Evolutionary conservation across 2,329 filamentous ascomycete genomes (phyloP).

Genomic region (Parastagonospora avenae): DNA sequence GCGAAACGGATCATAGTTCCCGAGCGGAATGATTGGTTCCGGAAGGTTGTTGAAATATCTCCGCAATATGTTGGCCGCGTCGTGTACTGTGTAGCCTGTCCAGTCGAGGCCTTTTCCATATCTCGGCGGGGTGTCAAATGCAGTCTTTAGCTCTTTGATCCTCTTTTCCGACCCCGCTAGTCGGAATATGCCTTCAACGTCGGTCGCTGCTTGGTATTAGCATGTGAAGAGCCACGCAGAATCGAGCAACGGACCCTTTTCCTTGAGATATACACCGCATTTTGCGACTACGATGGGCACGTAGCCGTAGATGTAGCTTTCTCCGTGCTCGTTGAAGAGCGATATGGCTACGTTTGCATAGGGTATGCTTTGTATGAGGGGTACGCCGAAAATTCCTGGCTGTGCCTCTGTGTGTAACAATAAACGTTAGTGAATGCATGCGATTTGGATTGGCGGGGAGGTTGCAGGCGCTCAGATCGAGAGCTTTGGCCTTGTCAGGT

Average conservation of each 20-base stretch:
- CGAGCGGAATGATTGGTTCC: constrained; percentile 92
- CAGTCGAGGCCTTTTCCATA: constrained; percentile 97
- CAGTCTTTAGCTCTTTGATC: constrained; percentile 91
- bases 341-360: constrained; percentile 99
- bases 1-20: constrained; percentile 90
- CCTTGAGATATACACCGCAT: constrained; percentile 95
- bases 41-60: constrained; percentile 95
- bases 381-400: constrained; percentile 90
- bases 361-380: constrained; percentile 89
- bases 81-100: constrained; percentile 97
- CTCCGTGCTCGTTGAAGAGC: constrained; percentile 85
- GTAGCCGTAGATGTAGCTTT: constrained; percentile 98
- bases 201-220: constrained; percentile 69
- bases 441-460: constrained; percentile 15
- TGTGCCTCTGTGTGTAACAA: constrained; percentile 44
- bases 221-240: constrained; percentile 9
- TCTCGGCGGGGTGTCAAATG: constrained; percentile 85
- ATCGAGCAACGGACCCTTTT: constrained; percentile 73
- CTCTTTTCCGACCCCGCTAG: constrained; percentile 95
- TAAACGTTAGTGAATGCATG: constrained; percentile 28
- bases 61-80: constrained; percentile 94
- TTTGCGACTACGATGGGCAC: constrained; percentile 98
- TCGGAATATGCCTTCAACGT: constrained; percentile 95
- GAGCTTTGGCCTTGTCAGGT: constrained; percentile 23
- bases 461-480: constrained; percentile 18